Percentiles rank a stretch among this genome's conserved stretches.
Evolutionary conservation across 257 asterid genomes (phyloP).

Genomic region (Solanum chilense): DNA sequence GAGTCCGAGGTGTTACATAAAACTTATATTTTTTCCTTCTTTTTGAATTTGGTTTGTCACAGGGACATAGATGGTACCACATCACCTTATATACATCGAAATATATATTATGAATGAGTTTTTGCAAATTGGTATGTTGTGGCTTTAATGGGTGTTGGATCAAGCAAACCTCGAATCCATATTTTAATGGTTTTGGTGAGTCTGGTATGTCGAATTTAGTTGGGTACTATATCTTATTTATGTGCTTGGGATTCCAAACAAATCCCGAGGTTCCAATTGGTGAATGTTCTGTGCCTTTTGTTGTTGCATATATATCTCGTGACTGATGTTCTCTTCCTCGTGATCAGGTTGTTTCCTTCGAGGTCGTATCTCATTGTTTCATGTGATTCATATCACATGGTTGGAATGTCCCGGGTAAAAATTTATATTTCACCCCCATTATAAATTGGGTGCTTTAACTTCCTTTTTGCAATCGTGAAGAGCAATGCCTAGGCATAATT

Average conservation of each 20-base stretch:
- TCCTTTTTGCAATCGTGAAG: background rate
- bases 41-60: background rate
- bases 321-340: background rate
- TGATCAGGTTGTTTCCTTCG: background rate
- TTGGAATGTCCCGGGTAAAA: background rate
- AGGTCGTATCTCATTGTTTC: background rate
- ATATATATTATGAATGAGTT: background rate
- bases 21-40: background rate
- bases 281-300: background rate
- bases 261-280: background rate
- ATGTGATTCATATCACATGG: background rate
- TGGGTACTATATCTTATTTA: background rate
- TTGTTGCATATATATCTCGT: background rate
- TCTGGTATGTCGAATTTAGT: background rate
- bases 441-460: too few species aligned
- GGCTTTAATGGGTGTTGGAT: background rate
- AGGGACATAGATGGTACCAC: background rate
- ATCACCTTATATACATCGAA: background rate
- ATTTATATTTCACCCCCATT: background rate
- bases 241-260: background rate
- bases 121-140: background rate
- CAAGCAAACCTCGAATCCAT: background rate
- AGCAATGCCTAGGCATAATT: background rate
- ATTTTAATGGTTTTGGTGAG: background rate
- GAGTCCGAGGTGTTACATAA: too few species aligned